Base-by-base conservation (phyloP, 768 basidiomycete species). In the Termitomyces sp. region DNA sequence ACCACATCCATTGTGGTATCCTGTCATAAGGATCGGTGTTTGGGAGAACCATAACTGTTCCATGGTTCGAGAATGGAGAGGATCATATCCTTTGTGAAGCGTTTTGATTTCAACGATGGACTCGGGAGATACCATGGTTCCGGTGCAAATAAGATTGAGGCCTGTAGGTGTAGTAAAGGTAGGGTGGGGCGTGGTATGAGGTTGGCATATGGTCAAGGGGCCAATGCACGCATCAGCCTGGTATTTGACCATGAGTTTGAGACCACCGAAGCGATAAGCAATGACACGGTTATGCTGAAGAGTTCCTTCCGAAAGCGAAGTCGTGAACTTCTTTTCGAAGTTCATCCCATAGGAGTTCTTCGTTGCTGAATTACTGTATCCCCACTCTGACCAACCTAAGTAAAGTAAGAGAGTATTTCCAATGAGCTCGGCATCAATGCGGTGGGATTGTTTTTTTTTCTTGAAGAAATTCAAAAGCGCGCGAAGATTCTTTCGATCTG, bases 231-330 rank as follows among this genome's bases (percentile, higher is more conserved):
- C 68, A 25, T 70, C 68, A n/a, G 64, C 64, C 47, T 68, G 67
- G 47, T 64, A 70, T 47, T 63, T 59, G 29, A 66, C 64, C 53
- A 69, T 65, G 62, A 69, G 60, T 43, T 64, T 67, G 25, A 70
- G 58, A 22, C 60, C 57, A 13, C 60, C 65, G 35, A 68, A 54
- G 18, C 48, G 25, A 51, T 62, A 64, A 12, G 54, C 39, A 35
- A 64, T 52, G 32, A 60, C 63, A 13, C 60, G 53, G 27, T 58
- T 56, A 40, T 64, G 60, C 29, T 62, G 58, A 13, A 55, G 50
- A 18, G 51, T 56, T 13, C 42, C 57, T 12, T 62, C 52, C 7
- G 61, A 43, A 36, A 56, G 54, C 5, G 52, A 42, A 9, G 46
- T 36, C 15, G 63, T 64, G 53, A 62, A 64, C 27, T 43, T 25